Evolutionary conservation across 2,329 filamentous ascomycete species (phyloP), one percentile per base, ranked within the genome.

Genomic region (Talaromyces sp.): DNA sequence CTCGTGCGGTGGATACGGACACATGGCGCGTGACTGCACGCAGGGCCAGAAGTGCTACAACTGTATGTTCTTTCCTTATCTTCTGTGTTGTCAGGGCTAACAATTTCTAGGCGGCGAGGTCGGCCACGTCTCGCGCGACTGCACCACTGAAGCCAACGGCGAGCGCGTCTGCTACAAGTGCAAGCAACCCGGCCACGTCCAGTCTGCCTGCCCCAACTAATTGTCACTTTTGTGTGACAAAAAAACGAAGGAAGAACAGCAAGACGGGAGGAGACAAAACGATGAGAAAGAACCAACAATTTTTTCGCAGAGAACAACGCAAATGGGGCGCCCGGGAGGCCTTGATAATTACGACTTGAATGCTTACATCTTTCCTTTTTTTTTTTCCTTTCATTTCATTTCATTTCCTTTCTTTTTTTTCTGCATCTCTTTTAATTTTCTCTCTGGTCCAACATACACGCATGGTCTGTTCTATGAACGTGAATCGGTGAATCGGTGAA

Each of bases 31-130:
- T 84, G 95, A 98, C 81, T 99, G 95, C 81, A 96, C 93, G 71
- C 96, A 98, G 79, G 95, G 95, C 73, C 93, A 96, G 84, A 98
- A 98, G 85, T 99, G 95, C 89, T 99, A 98, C 88, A 97, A 97
- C 87, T 98, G 95, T 87, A 75, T 74, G 84, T 42, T 44, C 44
- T 22, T 22, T 52, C 36, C 25, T 27, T 11, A 9, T 39, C 25
- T 49, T 30, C 56, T 33, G 54, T 67, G 22, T 22, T 22, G 22
- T 22, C 22, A 22, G 22, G 22, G 22, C 47, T 63, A 28, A 63
- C 28, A 25, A 4, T 11, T 10, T 49, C n/a, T 65, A 87, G 85
- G 85, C 71, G 87, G 87, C 70, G 92, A 97, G 83, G 90, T 93
- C 70, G 93, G 95, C 65, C 93, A 98, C 80, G 87, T 97, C 77